Base-by-base conservation (phyloP, 192 early-diverging fungal genomes). In the Backusella liffmaniae region DNA sequence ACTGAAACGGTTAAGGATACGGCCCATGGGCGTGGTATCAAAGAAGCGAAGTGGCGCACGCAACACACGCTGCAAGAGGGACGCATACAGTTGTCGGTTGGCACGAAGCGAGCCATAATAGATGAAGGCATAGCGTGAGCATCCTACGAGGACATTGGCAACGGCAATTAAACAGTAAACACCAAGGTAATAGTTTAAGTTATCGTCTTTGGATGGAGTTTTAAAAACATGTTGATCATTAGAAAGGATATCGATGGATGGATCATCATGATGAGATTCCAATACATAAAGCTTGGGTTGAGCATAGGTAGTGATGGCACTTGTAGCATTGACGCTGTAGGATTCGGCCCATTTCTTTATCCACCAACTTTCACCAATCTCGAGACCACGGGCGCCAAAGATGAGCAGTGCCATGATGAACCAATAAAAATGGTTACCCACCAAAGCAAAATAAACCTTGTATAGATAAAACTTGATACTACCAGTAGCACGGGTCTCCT, bases 1-100 rank as follows among this genome's bases (percentile, higher is more conserved):
- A 9, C 93, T 90, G 78, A 96, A 96, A 18, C 97, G 85, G 84
- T 96, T 98, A 73, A 97, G 86, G 34, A 97, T 92, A 21, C 93
- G 91, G 32, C 95, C 95, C 23, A 94, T 83, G 6, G 96, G 95
- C 15, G 93, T 94, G 7, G 90, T 91, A 76, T 97, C 95, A 80
- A 95, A 98, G 87, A 97, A 98, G 2, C 91, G 88, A 16, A 96
- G 88, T 32, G 92, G 91, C 0, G 95, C 91, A 18, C 88, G 88
- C 34, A 93, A 68, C 16, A 95, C 87, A 15, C 85, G 67, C 9
- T 77, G 79, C 36, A 95, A 74, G n/a, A 93, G 75, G 35, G 80
- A 80, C 9, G 82, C 76, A 72, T 93, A 92, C 18, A 95, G 67
- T 0, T 66, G 73, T 30, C 82, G 79, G n/a, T 86, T 90, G 1